Conservation (phyloP, 257 asterid species). For the Ligustrum vulgare region DNA sequence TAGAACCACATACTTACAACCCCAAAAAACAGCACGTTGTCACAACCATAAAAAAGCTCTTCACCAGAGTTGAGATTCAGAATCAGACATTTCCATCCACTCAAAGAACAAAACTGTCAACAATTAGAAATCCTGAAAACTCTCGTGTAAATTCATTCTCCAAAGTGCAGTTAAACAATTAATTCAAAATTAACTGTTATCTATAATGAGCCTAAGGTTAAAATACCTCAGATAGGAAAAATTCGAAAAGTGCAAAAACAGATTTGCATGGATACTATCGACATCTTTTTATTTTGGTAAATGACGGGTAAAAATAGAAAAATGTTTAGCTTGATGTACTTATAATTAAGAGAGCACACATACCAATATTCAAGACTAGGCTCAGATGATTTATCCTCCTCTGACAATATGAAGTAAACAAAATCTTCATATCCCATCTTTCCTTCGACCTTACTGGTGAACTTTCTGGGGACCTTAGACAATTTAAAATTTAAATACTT, state of each 20-base stretch:
- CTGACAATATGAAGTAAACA: conserved; percentile 94
- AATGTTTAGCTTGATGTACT: not conserved
- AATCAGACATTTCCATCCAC: conserved; percentile 15
- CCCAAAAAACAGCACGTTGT: not conserved
- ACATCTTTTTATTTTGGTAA: conserved; percentile 10
- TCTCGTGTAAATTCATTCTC: not conserved
- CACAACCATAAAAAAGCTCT: conserved; percentile 6
- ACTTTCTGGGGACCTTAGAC: conserved; percentile 88
- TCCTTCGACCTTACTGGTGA: conserved; percentile 98
- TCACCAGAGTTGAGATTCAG: conserved; percentile 13
- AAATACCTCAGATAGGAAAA: not conserved
- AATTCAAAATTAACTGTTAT: not conserved
- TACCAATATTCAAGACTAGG: conserved; percentile 98
- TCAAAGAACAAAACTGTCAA: conserved; percentile 11
- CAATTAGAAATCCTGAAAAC: conserved; percentile 9
- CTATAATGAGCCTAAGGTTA: not conserved
- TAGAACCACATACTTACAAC: conserved; percentile 8
- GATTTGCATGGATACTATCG: conserved; percentile 4
- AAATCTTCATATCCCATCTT: conserved; percentile 99
- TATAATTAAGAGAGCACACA: conserved; percentile 19
- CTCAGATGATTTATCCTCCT: conserved; percentile 97
- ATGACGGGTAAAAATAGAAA: not conserved
- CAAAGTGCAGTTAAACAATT: not conserved
- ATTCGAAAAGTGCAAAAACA: conserved; percentile 1
- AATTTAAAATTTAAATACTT: conserved; percentile 29